Base-by-base conservation (phyloP, 768 basidiomycete species). In the Obba rivulosa region DNA sequence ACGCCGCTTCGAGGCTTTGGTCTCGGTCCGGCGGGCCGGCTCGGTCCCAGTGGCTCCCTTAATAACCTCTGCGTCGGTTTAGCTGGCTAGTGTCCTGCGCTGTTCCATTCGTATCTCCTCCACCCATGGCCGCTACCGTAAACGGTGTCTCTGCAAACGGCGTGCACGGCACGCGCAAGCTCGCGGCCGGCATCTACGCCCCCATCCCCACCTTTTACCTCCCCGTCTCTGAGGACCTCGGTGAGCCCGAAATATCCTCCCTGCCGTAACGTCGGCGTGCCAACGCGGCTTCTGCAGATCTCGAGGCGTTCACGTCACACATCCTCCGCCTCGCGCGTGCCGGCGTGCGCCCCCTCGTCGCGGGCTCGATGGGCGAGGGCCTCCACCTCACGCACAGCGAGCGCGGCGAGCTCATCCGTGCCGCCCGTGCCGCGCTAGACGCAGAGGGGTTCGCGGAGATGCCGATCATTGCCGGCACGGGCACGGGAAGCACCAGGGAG, bases 151-250 rank as follows among this genome's bases (percentile, higher is more conserved):
- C 28, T 5, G 13, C 5, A 7, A 53, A 56, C 43, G 46, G 52
- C 11, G 42, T 45, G 17, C 50, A 54, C 39, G 48, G 49, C 18
- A 62, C 68, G 48, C 83, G 87, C 46, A 75, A 78, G 16, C 70
- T 95, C 55, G 77, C 71, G 46, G 65, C 88, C 20, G 91, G 92
- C 38, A 79, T 95, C 48, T 93, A 78, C 66, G 85, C 87, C 9
- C 93, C 93, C 25, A 80, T 95, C 58, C 89, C 85, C 25, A 80
- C 91, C 14, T 94, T 95, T 72, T 93, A 91, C 73, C 64, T 81
- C 17, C 72, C 75, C 1, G 77, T 74, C 31, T 77, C 82, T 36
- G 88, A 94, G 66, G 90, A 93, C 56, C 77, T 95, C 47, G 92
- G 91, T 89, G 58, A 61, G 80, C 16, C 25, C 8, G 20, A 34